Evolutionary conservation across 306 rosid genomes (phyloP).

Genomic region (Senna siamea): DNA sequence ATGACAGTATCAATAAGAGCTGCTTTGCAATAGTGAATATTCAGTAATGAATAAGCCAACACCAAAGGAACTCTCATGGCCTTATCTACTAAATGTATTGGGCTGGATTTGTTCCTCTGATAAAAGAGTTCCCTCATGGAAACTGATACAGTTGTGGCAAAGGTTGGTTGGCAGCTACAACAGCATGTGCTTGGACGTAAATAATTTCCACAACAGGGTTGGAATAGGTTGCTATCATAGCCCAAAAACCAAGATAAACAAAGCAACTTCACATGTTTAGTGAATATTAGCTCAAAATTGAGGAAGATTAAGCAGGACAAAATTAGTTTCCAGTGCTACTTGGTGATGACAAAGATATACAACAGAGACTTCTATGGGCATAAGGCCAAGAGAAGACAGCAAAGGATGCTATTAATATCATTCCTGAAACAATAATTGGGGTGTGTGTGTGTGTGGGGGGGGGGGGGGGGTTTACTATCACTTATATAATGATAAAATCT

Average conservation of each 20-base stretch:
- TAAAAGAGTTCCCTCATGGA: background rate
- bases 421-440: background rate
- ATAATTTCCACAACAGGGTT: background rate
- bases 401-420: background rate
- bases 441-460: too few relatives aligned
- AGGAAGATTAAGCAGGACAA: background rate
- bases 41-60: constrained; percentile 10
- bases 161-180: background rate
- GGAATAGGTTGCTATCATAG: background rate
- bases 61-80: background rate
- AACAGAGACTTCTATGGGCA: background rate
- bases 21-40: background rate
- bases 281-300: background rate
- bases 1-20: background rate
- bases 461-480: background rate
- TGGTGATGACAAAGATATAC: background rate
- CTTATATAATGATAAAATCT: background rate
- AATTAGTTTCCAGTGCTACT: too few relatives aligned
- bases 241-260: background rate
- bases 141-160: background rate
- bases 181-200: background rate
- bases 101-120: background rate
- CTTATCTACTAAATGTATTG: constrained; percentile 4
- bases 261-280: background rate
- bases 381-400: background rate